Base-by-base conservation (phyloP, 2,329 filamentous ascomycete species). In the Diaporthe sp. region DNA sequence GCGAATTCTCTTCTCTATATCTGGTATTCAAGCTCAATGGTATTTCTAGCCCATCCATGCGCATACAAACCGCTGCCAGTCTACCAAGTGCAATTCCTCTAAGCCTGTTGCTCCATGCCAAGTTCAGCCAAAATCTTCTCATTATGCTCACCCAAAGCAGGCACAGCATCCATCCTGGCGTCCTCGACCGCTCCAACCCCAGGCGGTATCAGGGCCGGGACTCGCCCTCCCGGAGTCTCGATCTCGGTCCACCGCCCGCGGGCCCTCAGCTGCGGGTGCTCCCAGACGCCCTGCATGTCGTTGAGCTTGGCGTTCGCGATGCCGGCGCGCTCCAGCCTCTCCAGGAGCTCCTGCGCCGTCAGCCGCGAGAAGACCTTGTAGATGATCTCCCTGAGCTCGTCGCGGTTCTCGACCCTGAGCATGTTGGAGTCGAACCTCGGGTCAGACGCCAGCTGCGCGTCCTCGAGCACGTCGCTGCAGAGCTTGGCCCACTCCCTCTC, bases 251-350 rank as follows among this genome's bases (percentile, higher is more conserved):
- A 91, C 15, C 89, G 82, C 0, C 82, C 80, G n/a, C 89, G 81
- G 1, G 88, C 88, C 57, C 82, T 79, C 0, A 91, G 82, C 76
- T 90, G 89, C 1, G 86, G 86, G 76, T 91, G 89, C 0, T 86
- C 80, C 89, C 89, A 90, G 0, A 91, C 83, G 4, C 84, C 87
- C 15, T 87, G 82, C 88, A 91, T 89, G 59, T 89, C 85, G 73
- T 89, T 90, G 31, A 91, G 84, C 49, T 85, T 88, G 4, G 89
- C 88, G 77, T 91, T 91, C 0, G 89, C 89, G 61, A 91, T 89
- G 0, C 84, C 83, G 0, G 87, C 87, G 3, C 79, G 79, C 68
- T 91, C 88, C 28, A 90, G 81, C 37, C 81, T 83, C 19, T 78
- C 77, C 8, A 88, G 79, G 0, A 87, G 85, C 72, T 87, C 82